Base-by-base conservation (phyloP, 2,329 filamentous ascomycete species). In the Dryadomyces sulphureus region DNA sequence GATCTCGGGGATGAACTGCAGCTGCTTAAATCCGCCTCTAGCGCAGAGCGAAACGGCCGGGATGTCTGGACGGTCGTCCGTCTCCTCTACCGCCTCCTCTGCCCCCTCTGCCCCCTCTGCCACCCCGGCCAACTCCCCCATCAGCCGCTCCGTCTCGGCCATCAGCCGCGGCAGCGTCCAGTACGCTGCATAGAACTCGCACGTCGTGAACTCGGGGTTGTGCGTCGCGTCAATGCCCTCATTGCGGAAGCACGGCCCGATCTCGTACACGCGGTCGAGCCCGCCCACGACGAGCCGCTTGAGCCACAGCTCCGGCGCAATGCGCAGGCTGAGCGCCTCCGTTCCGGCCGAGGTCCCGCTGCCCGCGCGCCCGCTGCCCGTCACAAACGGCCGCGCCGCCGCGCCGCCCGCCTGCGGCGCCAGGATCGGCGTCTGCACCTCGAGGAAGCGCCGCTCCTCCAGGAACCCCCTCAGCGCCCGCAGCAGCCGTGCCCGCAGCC, bases 181-280 rank as follows among this genome's bases (percentile, higher is more conserved):
- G 56, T 89, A 93, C 3, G 89, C 81, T 50, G 84, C 81, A 64
- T 98, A 98, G 65, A 94, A 96, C 64, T 98, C 92, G 68, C 90
- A 96, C 49, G 86, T 96, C 39, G 85, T 92, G 64, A 96, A 98
- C 59, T 98, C 92, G 0, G 92, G 90, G 58, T 98, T 98, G 60
- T 98, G 92, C 0, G 87, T 94, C 25, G 75, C 75, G 60, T 95
- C 89, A 32, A 94, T 66, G 61, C 87, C 86, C 66, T 98, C 92
- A 59, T 98, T 98, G 38, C 92, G 78, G 63, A 98, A 98, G 12
- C 80, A 79, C 4, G 86, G 82, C 1, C 92, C 92, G 52, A 98
- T 89, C 63, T 98, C 92, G 57, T 93, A 98, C 22, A 98, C 79
- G 50, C 73, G 79, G 55, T 93, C 84, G 50, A 96, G 79, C 2